Percentiles rank a stretch among this genome's conserved stretches.
Evolutionary conservation across 352 stramenopile genomes (phyloP).

Genomic region (Globisporangium barbulae): DNA sequence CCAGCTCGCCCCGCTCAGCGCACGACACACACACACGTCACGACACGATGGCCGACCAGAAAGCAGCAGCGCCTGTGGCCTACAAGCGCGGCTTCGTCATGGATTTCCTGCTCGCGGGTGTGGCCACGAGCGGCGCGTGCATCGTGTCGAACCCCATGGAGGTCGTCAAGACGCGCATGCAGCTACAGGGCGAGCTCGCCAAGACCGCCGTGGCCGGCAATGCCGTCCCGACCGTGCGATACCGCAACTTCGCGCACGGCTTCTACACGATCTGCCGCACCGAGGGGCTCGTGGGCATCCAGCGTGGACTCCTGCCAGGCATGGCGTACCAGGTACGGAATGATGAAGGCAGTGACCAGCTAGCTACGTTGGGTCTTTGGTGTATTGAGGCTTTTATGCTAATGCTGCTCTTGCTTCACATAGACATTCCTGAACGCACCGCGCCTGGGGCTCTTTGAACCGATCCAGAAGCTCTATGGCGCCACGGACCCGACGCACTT

Average conservation of each 20-base stretch:
- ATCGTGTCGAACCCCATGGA: constrained; percentile 89
- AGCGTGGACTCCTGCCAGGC: constrained; percentile 69
- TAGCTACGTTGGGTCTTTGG: background rate
- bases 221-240: constrained; percentile 48
- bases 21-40: background rate
- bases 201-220: constrained; percentile 33
- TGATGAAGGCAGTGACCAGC: background rate
- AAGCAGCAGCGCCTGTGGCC: background rate
- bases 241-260: constrained; percentile 82
- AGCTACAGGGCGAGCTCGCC: constrained; percentile 81
- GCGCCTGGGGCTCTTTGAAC: constrained; percentile 73
- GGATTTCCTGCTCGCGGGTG: constrained; percentile 68
- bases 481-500: constrained; percentile 73
- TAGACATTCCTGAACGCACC: constrained; percentile 68
- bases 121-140: constrained; percentile 62
- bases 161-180: constrained; percentile 89
- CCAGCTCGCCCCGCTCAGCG: background rate
- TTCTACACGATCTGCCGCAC: constrained; percentile 83
- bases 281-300: constrained; percentile 73
- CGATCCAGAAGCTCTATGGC: constrained; percentile 74
- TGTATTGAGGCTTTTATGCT: background rate
- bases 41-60: constrained; percentile 9
- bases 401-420: background rate
- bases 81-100: constrained; percentile 50
- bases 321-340: constrained; percentile 82